These are phyloP conservation scores for Hygrocybe punicea DNA, from an alignment of 768 basidiomycete species.

Conservation along the genomic window DNA sequence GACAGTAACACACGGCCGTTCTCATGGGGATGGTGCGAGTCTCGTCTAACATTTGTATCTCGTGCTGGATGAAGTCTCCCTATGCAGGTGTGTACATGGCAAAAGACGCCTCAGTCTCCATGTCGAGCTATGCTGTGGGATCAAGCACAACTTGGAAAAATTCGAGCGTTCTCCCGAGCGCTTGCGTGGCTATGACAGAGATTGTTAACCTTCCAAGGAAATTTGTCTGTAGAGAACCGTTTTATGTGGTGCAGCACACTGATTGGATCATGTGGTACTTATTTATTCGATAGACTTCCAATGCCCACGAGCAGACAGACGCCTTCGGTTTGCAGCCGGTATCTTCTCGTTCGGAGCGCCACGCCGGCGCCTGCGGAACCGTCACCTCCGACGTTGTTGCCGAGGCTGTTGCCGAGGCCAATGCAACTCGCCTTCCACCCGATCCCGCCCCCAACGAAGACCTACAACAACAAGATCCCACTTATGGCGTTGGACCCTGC, in stretches of 20 bases:
- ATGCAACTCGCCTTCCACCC: no score
- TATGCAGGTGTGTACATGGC: slow-evolving; percentile 64
- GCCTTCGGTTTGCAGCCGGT: slow-evolving; percentile 43
- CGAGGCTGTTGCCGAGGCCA: no score
- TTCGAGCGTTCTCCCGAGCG: slow-evolving; percentile 44
- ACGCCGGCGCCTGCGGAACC: no score
- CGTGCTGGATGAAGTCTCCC: not conserved
- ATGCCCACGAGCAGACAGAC: not conserved
- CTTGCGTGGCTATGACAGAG: slow-evolving; percentile 62
- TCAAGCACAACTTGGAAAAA: slow-evolving; percentile 46
- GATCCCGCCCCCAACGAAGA: slow-evolving; percentile 5
- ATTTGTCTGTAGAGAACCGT: slow-evolving; percentile 51
- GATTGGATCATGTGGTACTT: slow-evolving; percentile 69
- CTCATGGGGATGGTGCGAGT: slow-evolving; percentile 55
- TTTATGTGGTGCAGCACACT: slow-evolving; percentile 60
- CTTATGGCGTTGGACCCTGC: slow-evolving; percentile 49
- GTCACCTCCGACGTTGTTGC: no score
- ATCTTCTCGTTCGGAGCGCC: slow-evolving; percentile 50
- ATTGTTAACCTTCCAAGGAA: slow-evolving; percentile 58
- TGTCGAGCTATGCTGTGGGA: slow-evolving; percentile 40
- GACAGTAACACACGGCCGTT: slow-evolving; percentile 52
- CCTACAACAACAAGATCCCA: slow-evolving; percentile 26
- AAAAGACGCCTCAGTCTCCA: slow-evolving; percentile 52
- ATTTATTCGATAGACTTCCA: not conserved
- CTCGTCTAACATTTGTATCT: slow-evolving; percentile 1